Percentiles rank a stretch among this genome's conserved stretches.
Conservation (phyloP, 1,284 basidiomycete species). For the Gomphus bonarii region DNA sequence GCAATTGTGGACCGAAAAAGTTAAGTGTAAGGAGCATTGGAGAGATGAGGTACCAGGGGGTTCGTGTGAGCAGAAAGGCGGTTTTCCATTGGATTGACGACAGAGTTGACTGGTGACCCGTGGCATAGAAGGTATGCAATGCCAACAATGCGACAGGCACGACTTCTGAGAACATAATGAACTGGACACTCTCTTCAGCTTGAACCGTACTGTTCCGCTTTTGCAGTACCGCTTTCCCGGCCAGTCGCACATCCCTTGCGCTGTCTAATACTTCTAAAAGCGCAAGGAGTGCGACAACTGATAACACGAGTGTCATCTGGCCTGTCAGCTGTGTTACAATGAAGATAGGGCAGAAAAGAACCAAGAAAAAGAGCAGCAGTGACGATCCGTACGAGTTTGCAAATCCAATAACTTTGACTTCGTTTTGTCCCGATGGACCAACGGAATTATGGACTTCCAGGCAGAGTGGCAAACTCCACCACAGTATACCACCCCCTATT, state of each 20-base stretch:
- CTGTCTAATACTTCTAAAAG: constrained; percentile 76
- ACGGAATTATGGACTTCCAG: constrained; percentile 41
- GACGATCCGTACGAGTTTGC: constrained; percentile 86
- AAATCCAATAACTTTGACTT: constrained; percentile 74
- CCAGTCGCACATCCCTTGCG: constrained; percentile 55
- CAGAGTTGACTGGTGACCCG: constrained; percentile 88
- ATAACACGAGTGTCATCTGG: constrained; percentile 64
- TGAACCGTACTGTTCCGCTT: constrained; percentile 24
- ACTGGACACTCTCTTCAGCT: constrained; percentile 18
- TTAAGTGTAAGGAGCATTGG: constrained; percentile 76
- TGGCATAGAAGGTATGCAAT: constrained; percentile 71
- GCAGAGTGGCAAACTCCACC: constrained; percentile 65
- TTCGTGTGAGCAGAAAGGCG: constrained; percentile 70
- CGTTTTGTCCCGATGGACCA: constrained; percentile 21
- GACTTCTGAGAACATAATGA: constrained; percentile 50
- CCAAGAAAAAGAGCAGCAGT: constrained; percentile 73
- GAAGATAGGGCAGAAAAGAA: constrained; percentile 57
- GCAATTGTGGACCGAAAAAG: constrained; percentile 62
- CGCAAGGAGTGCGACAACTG: constrained; percentile 54
- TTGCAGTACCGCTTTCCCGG: constrained; percentile 33
- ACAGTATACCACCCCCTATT: constrained; percentile 46
- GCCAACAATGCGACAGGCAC: constrained; percentile 69
- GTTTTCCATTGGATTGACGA: constrained; percentile 93
- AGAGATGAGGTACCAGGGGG: constrained; percentile 66
- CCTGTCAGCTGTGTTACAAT: constrained; percentile 70